Percentiles rank a stretch among this genome's conserved stretches.
Evolutionary conservation across 768 basidiomycete genomes (phyloP).

Genomic region (Clathrus columnatus): DNA sequence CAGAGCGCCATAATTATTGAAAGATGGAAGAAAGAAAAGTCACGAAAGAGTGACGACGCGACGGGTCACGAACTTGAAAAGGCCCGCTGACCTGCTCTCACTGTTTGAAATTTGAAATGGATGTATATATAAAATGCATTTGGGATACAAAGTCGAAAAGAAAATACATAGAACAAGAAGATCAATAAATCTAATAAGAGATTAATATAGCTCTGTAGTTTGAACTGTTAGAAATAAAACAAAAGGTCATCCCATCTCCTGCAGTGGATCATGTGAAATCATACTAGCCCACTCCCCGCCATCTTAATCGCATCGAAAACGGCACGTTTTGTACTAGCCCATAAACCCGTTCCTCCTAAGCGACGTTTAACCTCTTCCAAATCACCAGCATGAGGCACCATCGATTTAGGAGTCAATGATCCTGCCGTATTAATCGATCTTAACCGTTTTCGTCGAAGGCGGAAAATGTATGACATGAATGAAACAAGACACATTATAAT

Average conservation of each 20-base stretch:
- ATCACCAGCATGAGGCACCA: slow-evolving; percentile 24
- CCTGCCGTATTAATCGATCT: slow-evolving; percentile 14
- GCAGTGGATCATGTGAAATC: neutral
- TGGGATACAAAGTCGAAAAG: no score
- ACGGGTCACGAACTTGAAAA: slow-evolving; percentile 2
- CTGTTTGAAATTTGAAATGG: no score
- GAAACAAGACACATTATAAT: slow-evolving; percentile 33
- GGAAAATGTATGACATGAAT: slow-evolving; percentile 39
- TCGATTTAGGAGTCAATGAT: neutral
- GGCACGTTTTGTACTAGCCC: slow-evolving; percentile 43
- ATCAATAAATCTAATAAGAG: no score
- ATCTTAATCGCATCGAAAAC: slow-evolving; percentile 63
- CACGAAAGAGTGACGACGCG: slow-evolving; percentile 5
- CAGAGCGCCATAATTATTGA: slow-evolving; percentile 50
- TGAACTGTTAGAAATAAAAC: neutral
- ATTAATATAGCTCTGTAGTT: no score
- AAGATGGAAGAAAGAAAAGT: neutral
- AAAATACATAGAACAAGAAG: no score
- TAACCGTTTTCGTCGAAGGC: slow-evolving; percentile 36
- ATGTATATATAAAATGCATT: no score
- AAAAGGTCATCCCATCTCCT: neutral
- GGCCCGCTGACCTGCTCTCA: no score
- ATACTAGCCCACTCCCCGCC: slow-evolving; percentile 70
- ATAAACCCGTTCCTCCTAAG: slow-evolving; percentile 36
- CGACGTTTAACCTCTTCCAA: slow-evolving; percentile 52